A percentile compares a stretch with the other conserved stretches of the same genome.
phyloP scores from a whole-genome alignment of 257 asterid genomes.

The Schizonepeta tenuifolia region DNA sequence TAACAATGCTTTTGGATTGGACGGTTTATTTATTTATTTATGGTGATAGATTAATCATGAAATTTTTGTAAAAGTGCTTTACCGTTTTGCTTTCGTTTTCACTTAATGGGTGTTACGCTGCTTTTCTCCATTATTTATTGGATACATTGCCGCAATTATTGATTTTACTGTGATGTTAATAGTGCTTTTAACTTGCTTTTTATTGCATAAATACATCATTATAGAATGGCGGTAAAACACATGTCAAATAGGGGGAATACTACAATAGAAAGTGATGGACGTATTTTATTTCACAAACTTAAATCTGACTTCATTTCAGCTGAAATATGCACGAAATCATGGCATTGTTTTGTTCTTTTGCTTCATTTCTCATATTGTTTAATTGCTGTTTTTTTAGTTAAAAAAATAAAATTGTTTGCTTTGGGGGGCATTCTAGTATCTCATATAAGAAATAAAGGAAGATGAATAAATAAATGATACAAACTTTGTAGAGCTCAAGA shows the following conservation, averaged over 20 bases:
- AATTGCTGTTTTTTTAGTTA: background rate
- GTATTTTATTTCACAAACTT: slow-evolving; percentile 1
- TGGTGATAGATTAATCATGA: slow-evolving; percentile 39
- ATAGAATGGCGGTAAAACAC: background rate
- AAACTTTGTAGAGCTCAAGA: background rate
- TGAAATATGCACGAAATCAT: slow-evolving; percentile 40
- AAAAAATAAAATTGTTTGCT: background rate
- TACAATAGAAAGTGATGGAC: background rate
- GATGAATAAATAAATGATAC: background rate
- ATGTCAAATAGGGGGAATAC: background rate
- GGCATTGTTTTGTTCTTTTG: slow-evolving; percentile 20
- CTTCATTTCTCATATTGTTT: background rate
- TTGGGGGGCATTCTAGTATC: background rate
- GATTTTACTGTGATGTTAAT: slow-evolving; percentile 26
- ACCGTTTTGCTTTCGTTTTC: slow-evolving; percentile 55
- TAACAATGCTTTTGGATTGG: slow-evolving; percentile 47
- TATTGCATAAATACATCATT: too few relatives aligned
- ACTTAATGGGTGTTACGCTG: slow-evolving; percentile 46
- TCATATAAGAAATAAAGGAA: background rate
- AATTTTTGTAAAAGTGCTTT: slow-evolving; percentile 59
- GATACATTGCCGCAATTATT: slow-evolving; percentile 44
- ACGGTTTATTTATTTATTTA: slow-evolving; percentile 43
- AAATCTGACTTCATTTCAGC: slow-evolving; percentile 22
- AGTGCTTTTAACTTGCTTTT: background rate
- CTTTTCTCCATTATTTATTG: slow-evolving; percentile 43